A percentile compares a stretch with the other conserved stretches of the same genome.
Evolutionary conservation across 106 monocot genomes (phyloP).

Genomic region (Platanthera zijinensis): DNA sequence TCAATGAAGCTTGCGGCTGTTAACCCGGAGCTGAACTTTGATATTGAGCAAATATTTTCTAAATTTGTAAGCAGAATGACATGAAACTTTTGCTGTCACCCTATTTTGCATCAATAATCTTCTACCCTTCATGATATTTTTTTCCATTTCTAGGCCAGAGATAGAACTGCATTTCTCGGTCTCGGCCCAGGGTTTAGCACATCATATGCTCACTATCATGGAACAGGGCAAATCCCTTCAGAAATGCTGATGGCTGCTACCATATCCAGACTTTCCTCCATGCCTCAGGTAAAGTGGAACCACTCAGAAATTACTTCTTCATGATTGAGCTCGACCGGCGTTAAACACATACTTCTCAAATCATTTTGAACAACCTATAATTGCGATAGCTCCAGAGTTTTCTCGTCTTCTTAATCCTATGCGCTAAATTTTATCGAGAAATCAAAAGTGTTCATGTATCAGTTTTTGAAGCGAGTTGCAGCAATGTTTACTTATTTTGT

Average conservation of each 20-base stretch:
- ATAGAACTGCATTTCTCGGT: constrained; percentile 11
- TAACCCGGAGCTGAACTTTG: constrained; percentile 48
- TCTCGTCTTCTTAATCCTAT: too few relatives aligned
- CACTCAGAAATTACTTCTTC: background rate
- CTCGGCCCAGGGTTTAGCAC: constrained; percentile 10
- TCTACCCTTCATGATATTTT: background rate
- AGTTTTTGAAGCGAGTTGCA: too few relatives aligned
- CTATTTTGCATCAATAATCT: background rate
- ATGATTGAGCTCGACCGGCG: too few relatives aligned
- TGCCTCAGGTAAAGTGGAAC: constrained; percentile 25
- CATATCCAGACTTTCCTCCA: constrained; percentile 17
- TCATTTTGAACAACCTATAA: too few relatives aligned
- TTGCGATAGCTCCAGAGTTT: too few relatives aligned
- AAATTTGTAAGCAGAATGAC: constrained; percentile 38
- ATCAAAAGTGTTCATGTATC: too few relatives aligned
- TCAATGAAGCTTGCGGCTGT: constrained; percentile 72
- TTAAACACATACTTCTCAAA: too few relatives aligned
- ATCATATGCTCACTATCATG: constrained; percentile 22
- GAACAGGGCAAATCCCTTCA: constrained; percentile 16
- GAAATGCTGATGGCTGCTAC: constrained; percentile 11
- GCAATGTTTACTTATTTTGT: too few relatives aligned
- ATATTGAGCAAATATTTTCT: constrained; percentile 39
- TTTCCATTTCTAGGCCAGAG: constrained; percentile 6
- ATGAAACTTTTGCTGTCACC: background rate
- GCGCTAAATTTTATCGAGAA: too few relatives aligned